These are phyloP conservation scores for Phytophthora pluvialis DNA, from an alignment of 352 stramenopile species.

Conservation along the genomic window DNA sequence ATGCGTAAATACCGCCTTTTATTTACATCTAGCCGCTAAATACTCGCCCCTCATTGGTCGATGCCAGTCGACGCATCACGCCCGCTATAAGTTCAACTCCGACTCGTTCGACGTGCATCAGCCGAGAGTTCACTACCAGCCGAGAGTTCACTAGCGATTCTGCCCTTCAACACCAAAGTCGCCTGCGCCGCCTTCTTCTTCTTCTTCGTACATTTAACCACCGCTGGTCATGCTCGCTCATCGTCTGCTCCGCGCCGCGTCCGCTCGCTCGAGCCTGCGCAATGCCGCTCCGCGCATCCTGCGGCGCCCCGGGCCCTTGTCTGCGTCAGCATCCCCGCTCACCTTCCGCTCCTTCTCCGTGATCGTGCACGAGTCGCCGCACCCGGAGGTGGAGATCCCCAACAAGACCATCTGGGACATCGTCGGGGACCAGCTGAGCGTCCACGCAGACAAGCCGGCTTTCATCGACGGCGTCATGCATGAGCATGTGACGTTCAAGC, in stretches of 20 bases:
- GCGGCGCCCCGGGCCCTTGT: background rate
- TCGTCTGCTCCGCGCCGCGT: conserved; percentile 26
- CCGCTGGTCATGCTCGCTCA: conserved; percentile 32
- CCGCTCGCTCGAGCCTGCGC: conserved; percentile 14
- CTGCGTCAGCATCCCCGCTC: conserved; percentile 20
- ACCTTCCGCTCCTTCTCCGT: conserved; percentile 42
- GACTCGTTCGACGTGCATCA: conserved; percentile 20
- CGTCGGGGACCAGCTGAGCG: conserved; percentile 40
- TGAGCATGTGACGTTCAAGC: conserved; percentile 51
- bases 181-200: background rate
- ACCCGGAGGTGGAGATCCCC: conserved; percentile 55
- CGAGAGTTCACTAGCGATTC: conserved; percentile 18
- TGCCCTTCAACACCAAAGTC: conserved; percentile 2
- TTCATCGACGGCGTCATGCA: conserved; percentile 65
- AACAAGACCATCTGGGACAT: conserved; percentile 60
- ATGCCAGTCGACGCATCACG: conserved; percentile 1
- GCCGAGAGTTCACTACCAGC: conserved; percentile 17
- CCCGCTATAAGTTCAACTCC: conserved; percentile 23
- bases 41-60: conserved; percentile 11
- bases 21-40: conserved; percentile 11
- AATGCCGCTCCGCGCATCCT: conserved; percentile 8
- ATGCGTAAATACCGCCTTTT: conserved; percentile 9
- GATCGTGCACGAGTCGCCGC: conserved; percentile 66
- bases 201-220: conserved; percentile 1
- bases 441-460: conserved; percentile 47